Conservation (phyloP, 2,329 filamentous ascomycete species). For the Alternaria sp. region DNA sequence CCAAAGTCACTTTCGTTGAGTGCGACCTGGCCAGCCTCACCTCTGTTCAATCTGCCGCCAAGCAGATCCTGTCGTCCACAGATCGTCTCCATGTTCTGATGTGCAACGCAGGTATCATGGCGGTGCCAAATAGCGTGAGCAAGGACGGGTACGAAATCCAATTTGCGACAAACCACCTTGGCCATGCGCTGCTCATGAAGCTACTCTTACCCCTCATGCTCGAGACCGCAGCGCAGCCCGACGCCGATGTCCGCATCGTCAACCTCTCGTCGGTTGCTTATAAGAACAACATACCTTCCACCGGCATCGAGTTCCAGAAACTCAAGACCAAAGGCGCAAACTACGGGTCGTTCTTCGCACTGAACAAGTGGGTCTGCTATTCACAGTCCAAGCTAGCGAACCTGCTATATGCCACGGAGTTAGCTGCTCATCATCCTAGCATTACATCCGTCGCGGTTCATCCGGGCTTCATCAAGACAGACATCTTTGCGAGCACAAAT, state of each 20-base stretch:
- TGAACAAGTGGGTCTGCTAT: constrained; percentile 53
- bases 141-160: constrained; percentile 60
- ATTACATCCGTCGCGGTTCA: constrained; percentile 57
- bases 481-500: constrained; percentile 47
- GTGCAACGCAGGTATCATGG: constrained; percentile 58
- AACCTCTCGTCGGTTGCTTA: constrained; percentile 49
- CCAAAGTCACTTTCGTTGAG: constrained; percentile 22
- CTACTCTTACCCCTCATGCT: constrained; percentile 55
- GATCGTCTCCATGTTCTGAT: constrained; percentile 56
- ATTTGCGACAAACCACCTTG: constrained; percentile 61
- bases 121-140: constrained; percentile 47
- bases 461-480: constrained; percentile 59
- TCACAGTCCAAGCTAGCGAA: constrained; percentile 61
- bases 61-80: constrained; percentile 37
- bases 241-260: constrained; percentile 58
- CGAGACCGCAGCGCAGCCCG: constrained; percentile 49
- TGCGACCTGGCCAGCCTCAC: constrained; percentile 13
- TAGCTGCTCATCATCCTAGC: constrained; percentile 55
- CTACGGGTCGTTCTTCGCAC: constrained; percentile 40
- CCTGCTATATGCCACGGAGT: constrained; percentile 55
- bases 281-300: constrained; percentile 20
- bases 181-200: constrained; percentile 58
- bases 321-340: constrained; percentile 15
- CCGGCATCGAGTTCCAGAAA: constrained; percentile 46
- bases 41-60: constrained; percentile 10